phyloP scores from a whole-genome alignment of 139 green algal species.

The Chlorella sorokiniana region DNA sequence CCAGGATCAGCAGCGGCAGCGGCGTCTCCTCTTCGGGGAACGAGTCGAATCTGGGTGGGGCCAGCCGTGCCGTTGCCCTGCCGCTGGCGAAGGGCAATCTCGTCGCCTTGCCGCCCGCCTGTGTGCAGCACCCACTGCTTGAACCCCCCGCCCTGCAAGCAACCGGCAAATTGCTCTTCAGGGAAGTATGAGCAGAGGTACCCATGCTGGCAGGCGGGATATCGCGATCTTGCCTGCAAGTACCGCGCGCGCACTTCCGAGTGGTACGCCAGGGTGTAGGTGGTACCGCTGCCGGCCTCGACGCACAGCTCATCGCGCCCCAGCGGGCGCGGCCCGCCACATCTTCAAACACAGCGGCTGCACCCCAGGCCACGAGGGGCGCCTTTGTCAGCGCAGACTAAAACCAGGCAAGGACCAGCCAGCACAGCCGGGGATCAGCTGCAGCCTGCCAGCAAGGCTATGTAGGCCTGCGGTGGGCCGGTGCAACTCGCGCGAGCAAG shows the following conservation, averaged over 20 bases:
- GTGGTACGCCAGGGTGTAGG: too few relatives aligned
- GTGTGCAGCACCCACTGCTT: not conserved
- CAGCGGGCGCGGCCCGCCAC: not conserved
- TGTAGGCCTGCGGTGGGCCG: too few relatives aligned
- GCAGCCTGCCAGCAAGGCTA: too few relatives aligned
- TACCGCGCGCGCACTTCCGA: too few relatives aligned
- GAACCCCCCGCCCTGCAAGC: not conserved
- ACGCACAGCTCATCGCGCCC: not conserved
- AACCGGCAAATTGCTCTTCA: not conserved
- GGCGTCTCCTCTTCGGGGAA: not conserved
- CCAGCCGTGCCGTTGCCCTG: not conserved
- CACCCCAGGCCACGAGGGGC: too few relatives aligned
- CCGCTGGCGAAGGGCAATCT: not conserved
- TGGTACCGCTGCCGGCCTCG: too few relatives aligned
- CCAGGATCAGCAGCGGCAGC: not conserved
- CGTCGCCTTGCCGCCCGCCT: not conserved
- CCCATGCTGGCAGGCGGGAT: too few relatives aligned
- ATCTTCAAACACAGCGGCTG: not conserved
- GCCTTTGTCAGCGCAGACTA: too few relatives aligned
- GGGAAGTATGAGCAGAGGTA: not conserved
- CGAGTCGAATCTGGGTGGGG: not conserved
- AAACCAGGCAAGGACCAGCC: too few relatives aligned
- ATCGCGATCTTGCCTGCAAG: too few relatives aligned
- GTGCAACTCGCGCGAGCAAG: too few relatives aligned
- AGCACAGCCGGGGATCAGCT: too few relatives aligned